Evolutionary conservation across 176 grass and related monocot species (phyloP), one percentile per base, ranked within the genome.

Genomic region (Aegilops umbellulata): DNA sequence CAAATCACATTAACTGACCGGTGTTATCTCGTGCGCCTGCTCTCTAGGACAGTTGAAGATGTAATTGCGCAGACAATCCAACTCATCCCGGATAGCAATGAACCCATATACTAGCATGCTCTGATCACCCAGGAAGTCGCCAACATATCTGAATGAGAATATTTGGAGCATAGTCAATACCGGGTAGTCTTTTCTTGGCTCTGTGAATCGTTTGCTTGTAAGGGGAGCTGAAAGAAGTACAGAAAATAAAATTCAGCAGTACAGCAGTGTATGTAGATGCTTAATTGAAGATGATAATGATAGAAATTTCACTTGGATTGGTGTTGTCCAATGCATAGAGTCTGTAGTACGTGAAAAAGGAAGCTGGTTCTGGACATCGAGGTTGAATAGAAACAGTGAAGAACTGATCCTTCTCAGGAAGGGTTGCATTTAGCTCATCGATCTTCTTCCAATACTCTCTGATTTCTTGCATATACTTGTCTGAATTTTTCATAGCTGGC

Each of bases 101-200:
- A 72, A 72, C 10, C 69, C 69, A 72, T 42, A 72, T 14, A 72
- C 35, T 0, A 5, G 35, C 19, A 38, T n/a, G 69, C 69, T 41
- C n/a, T 72, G 69, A 72, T 24, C 69, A 41, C 22, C 10, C 22
- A 72, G 35, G 69, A 72, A 72, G 69, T 72, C 36, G 22, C 36
- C 69, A 72, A 72, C 36, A 72, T 41, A 42, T 42, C 22, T 72
- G 69, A 72, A 22, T 72, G 35, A 72, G n/a, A 72, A 72, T 72
- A 72, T 72, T 4, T 72, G 69, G 67, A 72, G 36, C 69, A 72
- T 72, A 42, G 10, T 41, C 10, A 42, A 42, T 24, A 25, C 22
- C 11, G 36, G 12, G 13, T 72, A 25, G 4, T 72, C 69, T 3
- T 2, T 72, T 7, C 2, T 42, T 7, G 35, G 31, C 22, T 72